phyloP scores from a whole-genome alignment of 2,329 filamentous ascomycete genomes.

The Geoglossum cookeanum region DNA sequence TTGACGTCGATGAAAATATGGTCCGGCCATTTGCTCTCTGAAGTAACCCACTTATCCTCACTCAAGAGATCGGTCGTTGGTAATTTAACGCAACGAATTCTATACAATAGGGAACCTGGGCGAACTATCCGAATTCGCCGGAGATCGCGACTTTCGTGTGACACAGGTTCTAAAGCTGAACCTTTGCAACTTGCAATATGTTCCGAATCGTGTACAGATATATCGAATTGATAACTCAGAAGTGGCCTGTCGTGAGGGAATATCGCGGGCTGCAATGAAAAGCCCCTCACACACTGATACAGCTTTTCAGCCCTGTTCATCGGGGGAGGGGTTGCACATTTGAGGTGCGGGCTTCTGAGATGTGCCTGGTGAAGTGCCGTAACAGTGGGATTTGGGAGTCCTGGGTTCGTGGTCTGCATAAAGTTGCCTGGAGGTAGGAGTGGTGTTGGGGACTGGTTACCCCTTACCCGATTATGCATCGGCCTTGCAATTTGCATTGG shows the following conservation, averaged over 20 bases:
- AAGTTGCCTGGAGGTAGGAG: neutral
- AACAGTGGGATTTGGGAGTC: slow-evolving; percentile 24
- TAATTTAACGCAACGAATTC: slow-evolving; percentile 45
- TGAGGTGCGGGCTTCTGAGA: slow-evolving; percentile 32
- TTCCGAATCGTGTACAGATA: slow-evolving; percentile 15
- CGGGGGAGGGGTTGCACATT: slow-evolving; percentile 13
- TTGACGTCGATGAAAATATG: slow-evolving; percentile 54
- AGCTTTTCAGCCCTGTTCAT: slow-evolving; percentile 9
- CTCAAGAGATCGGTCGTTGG: slow-evolving; percentile 6
- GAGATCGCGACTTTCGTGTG: slow-evolving; percentile 13
- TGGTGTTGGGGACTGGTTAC: too few relatives aligned
- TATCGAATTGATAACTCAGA: slow-evolving; percentile 27
- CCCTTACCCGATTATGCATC: neutral
- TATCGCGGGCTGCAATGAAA: slow-evolving; percentile 29
- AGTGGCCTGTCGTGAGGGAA: slow-evolving; percentile 21
- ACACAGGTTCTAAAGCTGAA: slow-evolving; percentile 12
- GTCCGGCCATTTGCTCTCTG: slow-evolving; percentile 52
- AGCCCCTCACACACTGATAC: slow-evolving; percentile 25
- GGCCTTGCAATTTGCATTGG: neutral
- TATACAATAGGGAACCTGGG: slow-evolving; percentile 34
- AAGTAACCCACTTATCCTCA: slow-evolving; percentile 39
- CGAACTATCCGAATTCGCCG: neutral
- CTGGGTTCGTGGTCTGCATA: neutral
- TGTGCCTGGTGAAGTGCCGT: slow-evolving; percentile 39
- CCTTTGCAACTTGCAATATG: neutral